Evolutionary conservation across 2,329 filamentous ascomycete genomes (phyloP).

Genomic region (Verticillium nubilum): DNA sequence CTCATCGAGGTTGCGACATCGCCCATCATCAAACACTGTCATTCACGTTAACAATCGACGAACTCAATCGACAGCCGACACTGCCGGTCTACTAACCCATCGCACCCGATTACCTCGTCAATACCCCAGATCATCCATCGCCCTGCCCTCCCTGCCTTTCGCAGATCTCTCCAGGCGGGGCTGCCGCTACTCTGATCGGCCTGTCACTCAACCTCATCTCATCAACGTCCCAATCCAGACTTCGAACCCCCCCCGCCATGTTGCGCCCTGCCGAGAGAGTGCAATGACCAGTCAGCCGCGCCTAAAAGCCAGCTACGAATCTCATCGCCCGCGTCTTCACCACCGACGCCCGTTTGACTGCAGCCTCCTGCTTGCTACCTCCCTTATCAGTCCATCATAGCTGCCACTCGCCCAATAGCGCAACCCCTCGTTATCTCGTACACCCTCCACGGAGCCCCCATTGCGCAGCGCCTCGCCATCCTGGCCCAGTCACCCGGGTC

Average conservation of each 20-base stretch:
- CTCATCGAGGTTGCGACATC: neutral
- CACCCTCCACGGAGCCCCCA: neutral
- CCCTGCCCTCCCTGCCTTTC: neutral
- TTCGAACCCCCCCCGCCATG: neutral
- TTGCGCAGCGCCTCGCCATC: neutral
- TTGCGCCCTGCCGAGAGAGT: neutral
- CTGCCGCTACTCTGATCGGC: neutral
- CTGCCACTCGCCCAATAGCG: neutral
- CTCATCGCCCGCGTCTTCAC: neutral
- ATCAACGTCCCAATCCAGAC: neutral
- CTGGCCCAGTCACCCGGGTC: neutral
- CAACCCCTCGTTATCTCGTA: neutral
- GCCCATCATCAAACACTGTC: neutral
- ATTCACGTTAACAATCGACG: neutral
- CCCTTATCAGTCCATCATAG: neutral
- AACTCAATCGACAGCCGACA: neutral
- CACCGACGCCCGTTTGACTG: neutral
- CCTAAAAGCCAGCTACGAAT: neutral
- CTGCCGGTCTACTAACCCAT: neutral
- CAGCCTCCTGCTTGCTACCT: neutral
- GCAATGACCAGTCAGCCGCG: neutral
- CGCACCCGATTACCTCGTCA: neutral
- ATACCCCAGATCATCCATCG: neutral
- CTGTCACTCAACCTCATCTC: neutral
- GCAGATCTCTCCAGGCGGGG: neutral